Conservation (phyloP, 2,329 filamentous ascomycete genomes). For the Aspergillus puulaauensis region DNA sequence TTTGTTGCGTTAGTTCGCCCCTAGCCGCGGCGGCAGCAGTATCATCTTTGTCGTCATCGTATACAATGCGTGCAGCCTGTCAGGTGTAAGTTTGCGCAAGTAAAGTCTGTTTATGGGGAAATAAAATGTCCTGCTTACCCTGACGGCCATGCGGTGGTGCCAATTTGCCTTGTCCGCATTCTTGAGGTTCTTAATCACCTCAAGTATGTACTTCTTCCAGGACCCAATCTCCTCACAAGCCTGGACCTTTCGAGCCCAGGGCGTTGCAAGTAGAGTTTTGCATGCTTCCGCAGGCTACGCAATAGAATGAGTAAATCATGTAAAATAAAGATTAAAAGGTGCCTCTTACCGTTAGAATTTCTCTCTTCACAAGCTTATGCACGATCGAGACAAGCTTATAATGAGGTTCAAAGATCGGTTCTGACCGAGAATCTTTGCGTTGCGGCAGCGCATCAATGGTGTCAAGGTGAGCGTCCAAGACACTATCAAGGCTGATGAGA, state of each 20-base stretch:
- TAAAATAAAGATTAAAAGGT: not conserved
- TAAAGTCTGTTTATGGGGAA: not conserved
- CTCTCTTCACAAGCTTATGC: constrained; percentile 71
- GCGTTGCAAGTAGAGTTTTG: constrained; percentile 52
- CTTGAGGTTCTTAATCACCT: constrained; percentile 57
- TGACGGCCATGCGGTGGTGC: constrained; percentile 88
- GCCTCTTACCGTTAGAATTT: constrained; percentile 42
- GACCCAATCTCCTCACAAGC: constrained; percentile 50
- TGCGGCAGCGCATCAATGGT: constrained; percentile 63
- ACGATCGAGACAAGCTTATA: constrained; percentile 84
- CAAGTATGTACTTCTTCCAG: constrained; percentile 63
- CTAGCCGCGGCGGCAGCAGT: constrained; percentile 63
- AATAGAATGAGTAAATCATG: constrained; percentile 26
- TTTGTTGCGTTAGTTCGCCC: constrained; percentile 75
- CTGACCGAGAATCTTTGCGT: constrained; percentile 59
- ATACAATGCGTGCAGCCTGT: constrained; percentile 61
- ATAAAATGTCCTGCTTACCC: constrained; percentile 49
- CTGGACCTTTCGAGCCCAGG: constrained; percentile 55
- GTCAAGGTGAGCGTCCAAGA: constrained; percentile 58
- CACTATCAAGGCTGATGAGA: constrained; percentile 42
- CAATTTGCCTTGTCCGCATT: constrained; percentile 86
- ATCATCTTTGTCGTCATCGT: constrained; percentile 55
- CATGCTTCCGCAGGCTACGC: constrained; percentile 47
- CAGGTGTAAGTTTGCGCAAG: constrained; percentile 30
- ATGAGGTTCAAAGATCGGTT: constrained; percentile 85